Percentiles rank a stretch among this genome's conserved stretches.
Evolutionary conservation across 352 stramenopile genomes (phyloP).

Genomic region (Detonula confervacea): DNA sequence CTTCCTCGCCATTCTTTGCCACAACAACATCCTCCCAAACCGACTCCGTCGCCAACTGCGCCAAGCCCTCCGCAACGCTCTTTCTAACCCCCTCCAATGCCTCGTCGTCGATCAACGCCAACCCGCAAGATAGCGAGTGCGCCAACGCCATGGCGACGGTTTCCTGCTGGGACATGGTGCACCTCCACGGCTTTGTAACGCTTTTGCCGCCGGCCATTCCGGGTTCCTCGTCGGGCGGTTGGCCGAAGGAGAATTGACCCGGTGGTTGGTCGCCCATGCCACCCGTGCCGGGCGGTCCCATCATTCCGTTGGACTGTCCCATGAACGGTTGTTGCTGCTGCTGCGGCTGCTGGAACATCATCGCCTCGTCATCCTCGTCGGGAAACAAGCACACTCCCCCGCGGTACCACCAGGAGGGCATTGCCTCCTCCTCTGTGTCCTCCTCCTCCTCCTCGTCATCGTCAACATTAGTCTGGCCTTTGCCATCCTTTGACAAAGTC

Average conservation of each 20-base stretch:
- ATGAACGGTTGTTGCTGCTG: constrained; percentile 22
- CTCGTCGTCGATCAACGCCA: constrained; percentile 79
- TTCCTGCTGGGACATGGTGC: constrained; percentile 80
- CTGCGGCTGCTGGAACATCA: neutral
- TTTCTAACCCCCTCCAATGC: constrained; percentile 64
- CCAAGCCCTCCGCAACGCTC: constrained; percentile 38
- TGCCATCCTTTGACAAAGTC: no score
- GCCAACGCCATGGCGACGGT: constrained; percentile 79
- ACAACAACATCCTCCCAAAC: neutral
- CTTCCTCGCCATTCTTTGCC: constrained; percentile 8
- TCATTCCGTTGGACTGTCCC: constrained; percentile 12
- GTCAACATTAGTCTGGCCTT: no score
- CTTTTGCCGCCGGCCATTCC: no score
- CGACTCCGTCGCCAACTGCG: constrained; percentile 1
- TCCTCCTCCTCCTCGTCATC: constrained; percentile 41
- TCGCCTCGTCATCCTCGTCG: constrained; percentile 13
- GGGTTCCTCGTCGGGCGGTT: constrained; percentile 25
- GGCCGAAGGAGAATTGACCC: constrained; percentile 38
- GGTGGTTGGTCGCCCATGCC: neutral
- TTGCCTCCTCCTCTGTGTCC: constrained; percentile 8
- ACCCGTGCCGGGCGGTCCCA: constrained; percentile 14
- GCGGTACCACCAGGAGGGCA: constrained; percentile 37
- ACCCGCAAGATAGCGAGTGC: constrained; percentile 75
- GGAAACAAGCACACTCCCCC: constrained; percentile 57
- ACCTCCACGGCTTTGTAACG: constrained; percentile 35